Conservation (phyloP, 2,329 filamentous ascomycete genomes). For the Talaromyces funiculosus region DNA sequence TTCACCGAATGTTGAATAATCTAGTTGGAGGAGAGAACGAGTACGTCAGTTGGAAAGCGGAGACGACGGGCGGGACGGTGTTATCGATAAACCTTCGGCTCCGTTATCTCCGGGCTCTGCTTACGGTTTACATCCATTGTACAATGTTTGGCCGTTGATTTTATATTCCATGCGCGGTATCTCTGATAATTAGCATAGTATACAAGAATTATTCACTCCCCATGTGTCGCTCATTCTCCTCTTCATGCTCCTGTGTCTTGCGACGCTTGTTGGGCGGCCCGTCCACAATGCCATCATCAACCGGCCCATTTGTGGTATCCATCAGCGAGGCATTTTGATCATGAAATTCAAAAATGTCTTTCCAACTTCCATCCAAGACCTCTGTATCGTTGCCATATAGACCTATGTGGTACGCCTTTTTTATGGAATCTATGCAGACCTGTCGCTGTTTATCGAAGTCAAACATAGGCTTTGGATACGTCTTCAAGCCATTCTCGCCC, state of each 20-base stretch:
- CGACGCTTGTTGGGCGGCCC: slow-evolving; percentile 6
- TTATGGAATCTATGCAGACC: slow-evolving; percentile 62
- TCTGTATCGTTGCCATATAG: slow-evolving; percentile 58
- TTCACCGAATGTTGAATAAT: neutral
- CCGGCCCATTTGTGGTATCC: slow-evolving; percentile 3
- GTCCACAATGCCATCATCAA: neutral
- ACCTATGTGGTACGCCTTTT: slow-evolving; percentile 60
- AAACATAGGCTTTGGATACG: slow-evolving; percentile 72
- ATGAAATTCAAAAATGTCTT: neutral
- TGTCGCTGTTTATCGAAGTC: slow-evolving; percentile 61
- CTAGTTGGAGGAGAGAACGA: neutral
- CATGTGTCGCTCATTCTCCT: slow-evolving; percentile 17
- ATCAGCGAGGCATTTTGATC: neutral
- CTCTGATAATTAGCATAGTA: too few relatives aligned
- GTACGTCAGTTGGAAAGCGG: neutral
- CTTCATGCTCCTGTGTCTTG: slow-evolving; percentile 4
- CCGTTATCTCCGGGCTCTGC: slow-evolving; percentile 17
- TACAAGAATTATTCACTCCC: neutral
- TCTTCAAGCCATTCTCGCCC: slow-evolving; percentile 38
- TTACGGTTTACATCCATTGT: too few relatives aligned
- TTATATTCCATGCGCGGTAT: too few relatives aligned
- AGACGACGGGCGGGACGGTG: slow-evolving; percentile 1
- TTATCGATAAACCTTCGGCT: slow-evolving; percentile 19
- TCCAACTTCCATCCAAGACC: slow-evolving; percentile 7
- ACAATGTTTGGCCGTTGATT: too few relatives aligned